phyloP scores from a whole-genome alignment of 108 stramenopile species.

The Cyclotella cryptica region DNA sequence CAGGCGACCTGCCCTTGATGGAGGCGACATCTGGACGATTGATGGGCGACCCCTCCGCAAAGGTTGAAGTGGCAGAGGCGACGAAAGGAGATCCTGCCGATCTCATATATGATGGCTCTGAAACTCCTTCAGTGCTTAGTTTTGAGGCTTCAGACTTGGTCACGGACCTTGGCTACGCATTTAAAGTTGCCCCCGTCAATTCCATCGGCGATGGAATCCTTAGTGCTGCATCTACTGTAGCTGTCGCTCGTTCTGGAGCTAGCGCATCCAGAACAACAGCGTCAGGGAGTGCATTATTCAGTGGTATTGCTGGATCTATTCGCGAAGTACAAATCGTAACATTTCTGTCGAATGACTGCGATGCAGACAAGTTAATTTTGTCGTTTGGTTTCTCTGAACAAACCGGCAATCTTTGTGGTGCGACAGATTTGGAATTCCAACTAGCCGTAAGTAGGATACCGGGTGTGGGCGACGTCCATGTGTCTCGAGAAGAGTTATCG shows the following conservation, averaged over 20 bases:
- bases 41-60: constrained; percentile 31
- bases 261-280: constrained; percentile 74
- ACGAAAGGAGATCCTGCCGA: constrained; percentile 67
- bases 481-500: constrained; percentile 54
- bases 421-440: constrained; percentile 45
- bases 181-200: constrained; percentile 82
- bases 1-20: constrained; percentile 82
- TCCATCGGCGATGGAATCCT: constrained; percentile 74
- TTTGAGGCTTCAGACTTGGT: constrained; percentile 58
- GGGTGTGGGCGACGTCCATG: constrained; percentile 60
- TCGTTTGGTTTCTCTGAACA: constrained; percentile 36
- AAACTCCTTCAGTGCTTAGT: constrained; percentile 40
- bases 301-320: constrained; percentile 83
- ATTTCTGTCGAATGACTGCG: constrained; percentile 45
- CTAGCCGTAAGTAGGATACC: constrained; percentile 32
- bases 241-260: constrained; percentile 77
- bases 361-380: constrained; percentile 35
- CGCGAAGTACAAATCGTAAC: constrained; percentile 75
- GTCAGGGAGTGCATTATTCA: constrained; percentile 63
- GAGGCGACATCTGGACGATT: constrained; percentile 65
- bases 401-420: constrained; percentile 58
- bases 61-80: constrained; percentile 58
- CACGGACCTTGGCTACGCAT: constrained; percentile 75
- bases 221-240: constrained; percentile 63
- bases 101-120: constrained; percentile 79